phyloP scores from a whole-genome alignment of 2,329 filamentous ascomycete species.

The Pseudocercospora ulei region DNA sequence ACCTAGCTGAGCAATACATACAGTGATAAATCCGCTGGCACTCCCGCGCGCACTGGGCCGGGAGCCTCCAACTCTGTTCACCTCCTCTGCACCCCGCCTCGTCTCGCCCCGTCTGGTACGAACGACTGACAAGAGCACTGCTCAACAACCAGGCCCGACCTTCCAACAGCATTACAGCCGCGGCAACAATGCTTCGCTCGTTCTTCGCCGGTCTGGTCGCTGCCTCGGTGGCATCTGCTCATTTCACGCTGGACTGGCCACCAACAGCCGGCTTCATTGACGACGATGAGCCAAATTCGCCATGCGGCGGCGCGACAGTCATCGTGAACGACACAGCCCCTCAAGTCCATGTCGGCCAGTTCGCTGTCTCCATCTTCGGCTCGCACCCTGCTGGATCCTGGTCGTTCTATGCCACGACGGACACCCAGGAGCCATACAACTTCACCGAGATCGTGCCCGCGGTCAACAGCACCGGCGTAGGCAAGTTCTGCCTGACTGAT shows the following conservation, averaged over 20 bases:
- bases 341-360: constrained; percentile 27
- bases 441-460: constrained; percentile 28
- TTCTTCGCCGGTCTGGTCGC: constrained; percentile 26
- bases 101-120: not conserved
- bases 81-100: constrained; percentile 8
- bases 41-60: not conserved
- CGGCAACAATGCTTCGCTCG: constrained; percentile 22
- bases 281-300: constrained; percentile 25
- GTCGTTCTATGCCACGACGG: constrained; percentile 27
- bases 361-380: constrained; percentile 26
- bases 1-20: too few relatives aligned
- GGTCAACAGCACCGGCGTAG: constrained; percentile 26
- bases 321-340: constrained; percentile 23
- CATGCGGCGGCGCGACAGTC: constrained; percentile 28
- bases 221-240: constrained; percentile 34
- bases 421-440: constrained; percentile 28
- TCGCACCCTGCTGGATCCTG: constrained; percentile 28
- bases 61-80: constrained; percentile 5
- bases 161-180: not conserved
- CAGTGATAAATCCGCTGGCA: not conserved
- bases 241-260: constrained; percentile 39
- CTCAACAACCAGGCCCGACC: constrained; percentile 1
- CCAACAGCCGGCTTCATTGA: constrained; percentile 29
- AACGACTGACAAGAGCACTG: not conserved
- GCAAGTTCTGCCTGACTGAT: constrained; percentile 27